Conservation (phyloP, 331 rosid species). For the Saraca asoca region DNA sequence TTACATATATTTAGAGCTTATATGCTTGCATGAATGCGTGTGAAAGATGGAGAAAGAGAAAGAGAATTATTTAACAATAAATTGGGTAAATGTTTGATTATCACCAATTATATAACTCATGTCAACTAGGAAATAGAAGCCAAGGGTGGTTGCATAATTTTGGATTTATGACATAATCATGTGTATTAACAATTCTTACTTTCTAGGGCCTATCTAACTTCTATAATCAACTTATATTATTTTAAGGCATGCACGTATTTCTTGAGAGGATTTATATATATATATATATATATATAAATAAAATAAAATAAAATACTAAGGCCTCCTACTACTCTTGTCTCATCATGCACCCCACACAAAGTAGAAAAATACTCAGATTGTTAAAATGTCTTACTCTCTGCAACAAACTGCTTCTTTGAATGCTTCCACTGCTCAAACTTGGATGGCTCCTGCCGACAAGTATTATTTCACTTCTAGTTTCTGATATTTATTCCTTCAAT, state of each 20-base stretch:
- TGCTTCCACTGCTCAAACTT: conserved; percentile 9
- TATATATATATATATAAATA: too few relatives aligned
- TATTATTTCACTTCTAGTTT: conserved; percentile 12
- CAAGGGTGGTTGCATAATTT: conserved; percentile 44
- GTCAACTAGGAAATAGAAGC: conserved; percentile 15
- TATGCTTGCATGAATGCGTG: conserved; percentile 11
- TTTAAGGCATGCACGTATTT: conserved; percentile 43
- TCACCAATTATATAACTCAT: conserved; percentile 4
- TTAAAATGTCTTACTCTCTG: conserved; percentile 59
- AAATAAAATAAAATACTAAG: conserved; percentile 6
- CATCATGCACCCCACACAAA: conserved; percentile 61
- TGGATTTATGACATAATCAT: conserved; percentile 17
- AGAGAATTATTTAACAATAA: not conserved
- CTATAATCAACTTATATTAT: conserved; percentile 26
- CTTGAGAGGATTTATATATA: conserved; percentile 36
- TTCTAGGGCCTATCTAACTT: conserved; percentile 25
- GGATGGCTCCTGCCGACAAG: conserved; percentile 47
- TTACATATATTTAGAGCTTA: conserved; percentile 24
- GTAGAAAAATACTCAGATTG: conserved; percentile 45
- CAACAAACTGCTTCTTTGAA: conserved; percentile 40
- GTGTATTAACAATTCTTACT: conserved; percentile 25
- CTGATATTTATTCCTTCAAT: too few relatives aligned
- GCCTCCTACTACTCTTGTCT: conserved; percentile 17
- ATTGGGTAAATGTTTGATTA: conserved; percentile 7
- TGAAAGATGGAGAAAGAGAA: not conserved